phyloP scores from a whole-genome alignment of 257 asterid species.

The Solanum virginianum region DNA sequence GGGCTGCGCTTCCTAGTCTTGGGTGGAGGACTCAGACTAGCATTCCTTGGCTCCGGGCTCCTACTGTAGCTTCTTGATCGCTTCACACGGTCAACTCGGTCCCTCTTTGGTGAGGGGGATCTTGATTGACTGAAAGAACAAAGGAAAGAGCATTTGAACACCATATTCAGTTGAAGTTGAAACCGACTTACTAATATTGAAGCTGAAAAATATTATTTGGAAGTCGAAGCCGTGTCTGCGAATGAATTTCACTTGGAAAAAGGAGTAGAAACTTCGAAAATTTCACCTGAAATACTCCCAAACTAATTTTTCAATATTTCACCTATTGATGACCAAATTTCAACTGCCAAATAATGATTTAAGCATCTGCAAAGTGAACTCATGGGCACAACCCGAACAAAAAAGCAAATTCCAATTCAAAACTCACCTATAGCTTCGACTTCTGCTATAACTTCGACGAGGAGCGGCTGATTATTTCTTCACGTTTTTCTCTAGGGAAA shows the following conservation, averaged over 20 bases:
- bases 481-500: too few species aligned
- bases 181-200: background rate
- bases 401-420: background rate
- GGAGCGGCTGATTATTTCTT: too few species aligned
- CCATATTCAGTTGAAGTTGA: background rate
- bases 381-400: background rate
- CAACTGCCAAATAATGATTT: background rate
- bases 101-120: conserved; percentile 74
- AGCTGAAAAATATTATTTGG: background rate
- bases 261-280: background rate
- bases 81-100: conserved; percentile 33
- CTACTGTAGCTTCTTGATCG: conserved; percentile 46
- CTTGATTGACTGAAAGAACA: conserved; percentile 54
- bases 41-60: conserved; percentile 42
- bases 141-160: background rate
- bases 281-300: background rate
- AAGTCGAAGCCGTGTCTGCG: background rate
- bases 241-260: background rate
- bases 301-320: background rate
- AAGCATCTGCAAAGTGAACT: background rate
- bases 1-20: conserved; percentile 51
- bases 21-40: conserved; percentile 18
- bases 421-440: conserved; percentile 27
- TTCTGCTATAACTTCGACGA: conserved; percentile 67
- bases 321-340: background rate